Evolutionary conservation across 768 basidiomycete genomes (phyloP).

Genomic region (Lactarius akahatsu): DNA sequence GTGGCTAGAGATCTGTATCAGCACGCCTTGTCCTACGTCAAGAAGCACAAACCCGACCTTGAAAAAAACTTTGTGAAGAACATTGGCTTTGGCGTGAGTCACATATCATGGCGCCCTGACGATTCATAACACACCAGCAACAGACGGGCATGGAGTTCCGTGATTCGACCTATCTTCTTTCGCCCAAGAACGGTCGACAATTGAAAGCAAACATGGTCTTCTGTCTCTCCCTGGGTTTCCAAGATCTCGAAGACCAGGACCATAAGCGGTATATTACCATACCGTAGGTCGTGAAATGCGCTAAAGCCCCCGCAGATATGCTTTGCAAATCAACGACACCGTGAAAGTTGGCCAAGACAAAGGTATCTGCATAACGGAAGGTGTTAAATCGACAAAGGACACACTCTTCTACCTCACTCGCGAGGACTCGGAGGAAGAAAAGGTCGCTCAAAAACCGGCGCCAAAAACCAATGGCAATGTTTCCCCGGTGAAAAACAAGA

Average conservation of each 20-base stretch:
- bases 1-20: constrained; percentile 80
- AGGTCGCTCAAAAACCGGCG: constrained; percentile 52
- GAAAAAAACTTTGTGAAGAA: constrained; percentile 86
- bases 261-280: constrained; percentile 63
- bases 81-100: constrained; percentile 81
- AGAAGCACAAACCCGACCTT: constrained; percentile 76
- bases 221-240: constrained; percentile 82
- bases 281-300: background rate
- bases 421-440: constrained; percentile 56
- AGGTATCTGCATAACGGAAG: constrained; percentile 74
- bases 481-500: constrained; percentile 66
- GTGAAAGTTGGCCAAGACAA: constrained; percentile 70
- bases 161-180: constrained; percentile 81
- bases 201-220: constrained; percentile 83
- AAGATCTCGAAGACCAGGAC: constrained; percentile 71
- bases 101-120: background rate
- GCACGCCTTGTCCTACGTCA: constrained; percentile 65
- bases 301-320: constrained; percentile 55
- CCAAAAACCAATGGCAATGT: constrained; percentile 63
- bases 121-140: constrained; percentile 6
- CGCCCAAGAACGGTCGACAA: constrained; percentile 70
- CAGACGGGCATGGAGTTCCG: constrained; percentile 97
- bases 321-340: constrained; percentile 86
- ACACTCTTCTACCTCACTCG: constrained; percentile 81
- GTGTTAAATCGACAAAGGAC: constrained; percentile 80